These are phyloP conservation scores for Phytophthora idaei DNA, from an alignment of 352 stramenopile species.

Conservation along the genomic window DNA sequence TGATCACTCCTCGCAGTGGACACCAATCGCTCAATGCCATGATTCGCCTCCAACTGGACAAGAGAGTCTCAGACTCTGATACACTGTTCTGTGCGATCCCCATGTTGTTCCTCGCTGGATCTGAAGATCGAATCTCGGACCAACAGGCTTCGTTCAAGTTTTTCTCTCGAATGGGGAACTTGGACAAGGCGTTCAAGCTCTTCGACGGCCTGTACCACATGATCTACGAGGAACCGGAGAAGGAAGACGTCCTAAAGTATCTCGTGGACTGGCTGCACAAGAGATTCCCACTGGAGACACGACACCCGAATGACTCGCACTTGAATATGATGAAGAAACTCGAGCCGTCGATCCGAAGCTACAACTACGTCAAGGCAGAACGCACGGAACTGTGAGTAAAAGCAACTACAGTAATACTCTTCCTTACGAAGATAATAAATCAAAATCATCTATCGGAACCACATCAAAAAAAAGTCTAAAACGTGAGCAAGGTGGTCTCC, in stretches of 20 bases:
- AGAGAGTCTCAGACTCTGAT: conserved; percentile 14
- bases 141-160: conserved; percentile 43
- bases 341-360: conserved; percentile 18
- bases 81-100: conserved; percentile 28
- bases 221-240: conserved; percentile 67
- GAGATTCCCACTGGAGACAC: conserved; percentile 42
- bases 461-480: conserved; percentile 11
- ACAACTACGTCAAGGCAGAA: conserved; percentile 24
- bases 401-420: neutral
- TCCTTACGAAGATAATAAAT: conserved; percentile 25
- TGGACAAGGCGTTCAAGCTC: conserved; percentile 69
- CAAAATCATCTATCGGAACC: conserved; percentile 18
- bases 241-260: conserved; percentile 56
- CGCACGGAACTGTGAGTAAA: conserved; percentile 27
- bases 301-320: conserved; percentile 27
- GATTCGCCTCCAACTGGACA: conserved; percentile 38
- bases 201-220: conserved; percentile 70
- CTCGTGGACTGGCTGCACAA: conserved; percentile 47
- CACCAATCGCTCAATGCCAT: conserved; percentile 52
- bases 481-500: conserved; percentile 44
- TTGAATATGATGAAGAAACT: conserved; percentile 30
- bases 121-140: conserved; percentile 54
- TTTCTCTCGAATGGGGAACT: conserved; percentile 43
- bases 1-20: conserved; percentile 48
- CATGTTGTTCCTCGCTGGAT: conserved; percentile 55